Evolutionary conservation across 345 rosid genomes (phyloP), one percentile per base, ranked within the genome.

Genomic region (Lumnitzera littorea): DNA sequence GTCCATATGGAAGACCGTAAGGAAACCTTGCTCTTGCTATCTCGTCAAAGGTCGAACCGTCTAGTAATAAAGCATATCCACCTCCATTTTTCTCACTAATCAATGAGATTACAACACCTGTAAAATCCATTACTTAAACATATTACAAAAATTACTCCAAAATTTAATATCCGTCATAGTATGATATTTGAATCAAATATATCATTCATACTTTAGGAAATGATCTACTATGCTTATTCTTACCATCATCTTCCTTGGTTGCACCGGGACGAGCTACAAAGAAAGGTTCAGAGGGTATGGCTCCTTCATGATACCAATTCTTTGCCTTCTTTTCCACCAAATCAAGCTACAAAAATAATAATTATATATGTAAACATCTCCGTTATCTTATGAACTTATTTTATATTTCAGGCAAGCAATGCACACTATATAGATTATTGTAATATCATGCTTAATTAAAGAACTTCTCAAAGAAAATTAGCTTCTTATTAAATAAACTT

Each of bases 1-100:
- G 71, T 5, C 98, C 98, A 56, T 89, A 92, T 12, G 98, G 98
- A 55, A 92, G 86, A 50, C 96, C 96, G 31, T 89, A 86, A 50
- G 98, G 97, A 70, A 92, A 86, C 74, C 76, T 87, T 56, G 97
- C 98, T 76, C 94, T 84, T 36, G 96, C 97, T 68, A 89, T 84
- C 76, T 89, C 98, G 76, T 87, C 78, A 55, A 92, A 92, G 25
- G 90, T 80, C 51, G 78, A 72, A 62, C 96, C 98, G 51, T 92
- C 96, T 23, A 92, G 70, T 64, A 92, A 20, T 15, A 92, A 53
- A 20, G 97, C 97, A 69, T 70, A 92, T 55, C 96, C 94, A 16
- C 75, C 88, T 74, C 98, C 98, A 77, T 77, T 80, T 71, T 75
- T 75, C 75, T 81, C 86, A 69, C 96, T 89, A 36, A 92, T 53